These are phyloP conservation scores for Artemisia tridentata DNA, from an alignment of 129 eudicot species.

Conservation along the genomic window DNA sequence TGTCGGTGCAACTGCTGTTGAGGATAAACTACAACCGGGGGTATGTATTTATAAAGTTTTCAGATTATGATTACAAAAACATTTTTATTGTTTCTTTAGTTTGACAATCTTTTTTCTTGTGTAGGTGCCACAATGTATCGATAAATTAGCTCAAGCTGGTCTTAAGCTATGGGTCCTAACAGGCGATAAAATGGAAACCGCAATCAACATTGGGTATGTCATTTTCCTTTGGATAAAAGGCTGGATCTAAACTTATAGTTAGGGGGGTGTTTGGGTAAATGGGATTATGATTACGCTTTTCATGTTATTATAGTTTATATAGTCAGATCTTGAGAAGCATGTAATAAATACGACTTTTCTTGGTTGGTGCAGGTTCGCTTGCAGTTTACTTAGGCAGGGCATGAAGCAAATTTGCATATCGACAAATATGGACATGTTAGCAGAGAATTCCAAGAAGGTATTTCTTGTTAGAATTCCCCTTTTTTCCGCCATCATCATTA, in stretches of 20 bases:
- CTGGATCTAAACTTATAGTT: slow-evolving; percentile 1
- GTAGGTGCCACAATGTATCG: slow-evolving; percentile 97
- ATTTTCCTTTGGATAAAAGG: slow-evolving; percentile 14
- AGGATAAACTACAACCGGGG: slow-evolving; percentile 93
- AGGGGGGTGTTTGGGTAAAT: background rate
- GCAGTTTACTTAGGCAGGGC: slow-evolving; percentile 96
- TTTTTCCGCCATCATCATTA: background rate
- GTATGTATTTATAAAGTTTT: slow-evolving; percentile 35
- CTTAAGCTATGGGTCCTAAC: slow-evolving; percentile 98
- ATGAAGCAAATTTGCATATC: slow-evolving; percentile 93
- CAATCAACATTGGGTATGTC: slow-evolving; percentile 94
- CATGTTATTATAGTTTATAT: background rate
- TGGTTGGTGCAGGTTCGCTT: slow-evolving; percentile 60
- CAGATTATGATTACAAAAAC: background rate
- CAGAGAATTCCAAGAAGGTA: slow-evolving; percentile 67
- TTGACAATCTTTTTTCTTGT: slow-evolving; percentile 6
- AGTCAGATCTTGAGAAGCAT: background rate
- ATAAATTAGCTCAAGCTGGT: slow-evolving; percentile 98
- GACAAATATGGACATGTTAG: slow-evolving; percentile 45
- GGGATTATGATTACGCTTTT: background rate
- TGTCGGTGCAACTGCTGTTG: slow-evolving; percentile 98
- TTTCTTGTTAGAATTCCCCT: background rate
- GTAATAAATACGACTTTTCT: slow-evolving; percentile 2
- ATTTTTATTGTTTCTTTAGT: background rate
- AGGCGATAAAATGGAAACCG: slow-evolving; percentile 99